Evolutionary conservation across 2,329 filamentous ascomycete species (phyloP).

Genomic region (Calonectria hongkongensis): DNA sequence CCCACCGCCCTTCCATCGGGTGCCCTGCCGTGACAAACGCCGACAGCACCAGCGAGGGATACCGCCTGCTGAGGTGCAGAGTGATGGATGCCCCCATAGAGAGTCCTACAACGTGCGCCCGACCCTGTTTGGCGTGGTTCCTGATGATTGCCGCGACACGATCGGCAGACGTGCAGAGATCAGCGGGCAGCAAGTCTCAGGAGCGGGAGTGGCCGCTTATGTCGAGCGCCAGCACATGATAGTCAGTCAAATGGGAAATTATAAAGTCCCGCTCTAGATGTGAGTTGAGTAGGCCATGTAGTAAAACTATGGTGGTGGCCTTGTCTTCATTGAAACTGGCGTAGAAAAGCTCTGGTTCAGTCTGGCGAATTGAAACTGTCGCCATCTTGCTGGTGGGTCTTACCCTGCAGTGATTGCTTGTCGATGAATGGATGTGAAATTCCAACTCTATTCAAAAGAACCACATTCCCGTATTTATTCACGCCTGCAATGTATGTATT

Average conservation of each 20-base stretch:
- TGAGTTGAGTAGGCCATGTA: conserved; percentile 58
- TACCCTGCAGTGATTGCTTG: background rate
- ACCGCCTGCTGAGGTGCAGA: conserved; percentile 56
- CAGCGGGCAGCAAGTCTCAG: conserved; percentile 56
- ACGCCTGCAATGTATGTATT: background rate
- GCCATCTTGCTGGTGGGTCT: conserved; percentile 19
- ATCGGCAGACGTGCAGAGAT: conserved; percentile 56
- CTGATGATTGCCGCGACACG: conserved; percentile 61
- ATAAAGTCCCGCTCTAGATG: conserved; percentile 60
- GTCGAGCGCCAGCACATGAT: conserved; percentile 64
- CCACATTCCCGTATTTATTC: background rate
- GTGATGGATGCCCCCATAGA: conserved; percentile 63
- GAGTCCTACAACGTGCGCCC: conserved; percentile 63
- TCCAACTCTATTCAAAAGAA: background rate
- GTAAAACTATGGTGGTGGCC: conserved; percentile 56
- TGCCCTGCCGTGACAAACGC: conserved; percentile 60
- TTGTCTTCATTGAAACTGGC: conserved; percentile 55
- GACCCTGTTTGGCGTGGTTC: conserved; percentile 58
- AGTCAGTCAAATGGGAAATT: conserved; percentile 58
- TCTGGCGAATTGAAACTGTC: conserved; percentile 3
- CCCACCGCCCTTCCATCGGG: conserved; percentile 54
- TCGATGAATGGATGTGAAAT: background rate
- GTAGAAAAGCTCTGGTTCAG: conserved; percentile 52
- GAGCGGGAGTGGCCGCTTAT: conserved; percentile 63
- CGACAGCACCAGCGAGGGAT: conserved; percentile 60